Base-by-base conservation (phyloP, 2,329 filamentous ascomycete species). In the Ceratocystis variospora region DNA sequence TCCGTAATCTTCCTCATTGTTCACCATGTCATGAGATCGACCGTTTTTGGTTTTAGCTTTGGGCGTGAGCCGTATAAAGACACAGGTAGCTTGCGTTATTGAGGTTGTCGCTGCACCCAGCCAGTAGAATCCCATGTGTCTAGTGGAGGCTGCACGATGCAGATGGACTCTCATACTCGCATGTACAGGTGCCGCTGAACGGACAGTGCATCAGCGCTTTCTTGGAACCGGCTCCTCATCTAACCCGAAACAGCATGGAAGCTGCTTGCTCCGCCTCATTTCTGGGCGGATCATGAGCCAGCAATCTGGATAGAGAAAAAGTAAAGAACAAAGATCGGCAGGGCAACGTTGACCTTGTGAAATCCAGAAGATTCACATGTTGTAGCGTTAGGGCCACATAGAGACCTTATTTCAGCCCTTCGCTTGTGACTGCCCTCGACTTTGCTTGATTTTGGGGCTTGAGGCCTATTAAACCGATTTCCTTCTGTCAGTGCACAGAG, bases 271-370 rank as follows among this genome's bases (percentile, higher is more conserved):
- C 55, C 55, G 55, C 55, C 55, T 59, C 55, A 59, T 59, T 41
- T n/a, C 28, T 37, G 15, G 2, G 55, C 55, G 17, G 15, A 59
- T 37, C 25, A 37, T 31, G 28, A 59, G 55, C 55, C 55, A 59
- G 55, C 55, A 59, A 59, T 59, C 55, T 59, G 55, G 55, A 59
- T 59, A 15, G 17, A 59, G 55, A 31, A 59, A 31, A 17, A 33
- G 17, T 10, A 7, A 31, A 59, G 55, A 33, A 33, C 55, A 59
- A 41, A 31, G 28, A 59, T 59, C 55, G 55, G 55, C 55, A 59
- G 55, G 55, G 55, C 55, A 59, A 33, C 17, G 55, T 31, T 33
- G 10, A 19, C 55, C 28, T 59, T 33, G 55, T 33, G 17, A 15
- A 53, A 53, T 53, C 19, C 48, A 53, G 19, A 28, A 53, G 48